phyloP scores from a whole-genome alignment of 345 rosid genomes.

The Bruguiera parviflora region DNA sequence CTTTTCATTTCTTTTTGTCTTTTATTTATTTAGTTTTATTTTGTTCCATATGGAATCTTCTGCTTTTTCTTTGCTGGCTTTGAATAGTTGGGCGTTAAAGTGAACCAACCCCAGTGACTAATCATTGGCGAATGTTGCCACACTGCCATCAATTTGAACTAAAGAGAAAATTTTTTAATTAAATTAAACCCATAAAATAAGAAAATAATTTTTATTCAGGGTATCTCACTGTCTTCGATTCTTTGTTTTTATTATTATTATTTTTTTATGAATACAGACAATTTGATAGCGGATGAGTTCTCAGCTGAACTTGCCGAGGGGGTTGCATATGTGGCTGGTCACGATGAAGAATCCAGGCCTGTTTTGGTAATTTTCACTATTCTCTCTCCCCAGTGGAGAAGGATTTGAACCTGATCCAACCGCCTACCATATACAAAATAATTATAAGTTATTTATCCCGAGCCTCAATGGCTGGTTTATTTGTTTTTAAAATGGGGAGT shows the following conservation, averaged over 20 bases:
- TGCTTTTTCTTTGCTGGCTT: slow-evolving; percentile 22
- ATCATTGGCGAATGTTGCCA: slow-evolving; percentile 23
- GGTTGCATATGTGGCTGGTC: slow-evolving; percentile 79
- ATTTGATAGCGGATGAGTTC: slow-evolving; percentile 88
- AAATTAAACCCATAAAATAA: background rate
- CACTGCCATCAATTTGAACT: slow-evolving; percentile 19
- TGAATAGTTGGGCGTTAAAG: slow-evolving; percentile 42
- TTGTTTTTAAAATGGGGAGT: background rate
- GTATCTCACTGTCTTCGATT: background rate
- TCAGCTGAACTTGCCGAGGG: slow-evolving; percentile 81
- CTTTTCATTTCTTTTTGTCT: slow-evolving; percentile 24
- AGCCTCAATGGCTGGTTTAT: no score
- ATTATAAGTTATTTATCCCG: no score
- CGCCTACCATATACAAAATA: no score
- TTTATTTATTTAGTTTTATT: slow-evolving; percentile 2
- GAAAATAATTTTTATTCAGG: background rate
- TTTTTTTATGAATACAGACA: slow-evolving; percentile 36
- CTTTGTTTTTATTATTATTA: background rate
- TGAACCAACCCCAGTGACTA: slow-evolving; percentile 2
- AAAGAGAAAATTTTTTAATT: background rate
- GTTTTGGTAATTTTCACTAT: slow-evolving; percentile 45
- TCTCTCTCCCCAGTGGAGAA: background rate
- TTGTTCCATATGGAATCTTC: slow-evolving; percentile 22
- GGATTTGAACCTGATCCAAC: no score
- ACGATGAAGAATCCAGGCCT: slow-evolving; percentile 80